A percentile compares a stretch with the other conserved stretches of the same genome.
phyloP scores from a whole-genome alignment of 2,329 filamentous ascomycete genomes.

The Verticillium longisporum region DNA sequence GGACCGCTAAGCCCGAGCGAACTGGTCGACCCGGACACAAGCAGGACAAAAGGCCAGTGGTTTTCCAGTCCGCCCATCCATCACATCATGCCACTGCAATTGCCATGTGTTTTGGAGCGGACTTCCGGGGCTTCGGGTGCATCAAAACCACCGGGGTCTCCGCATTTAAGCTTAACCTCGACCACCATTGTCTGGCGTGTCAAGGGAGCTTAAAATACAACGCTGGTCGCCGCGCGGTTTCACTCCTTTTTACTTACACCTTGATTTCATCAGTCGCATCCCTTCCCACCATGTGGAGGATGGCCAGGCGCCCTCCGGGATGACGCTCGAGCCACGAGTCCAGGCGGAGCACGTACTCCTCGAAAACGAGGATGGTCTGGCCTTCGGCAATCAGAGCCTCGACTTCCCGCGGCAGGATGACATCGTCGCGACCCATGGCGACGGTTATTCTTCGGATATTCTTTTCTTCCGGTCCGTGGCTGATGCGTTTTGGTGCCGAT shows the following conservation, averaged over 20 bases:
- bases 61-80: background rate
- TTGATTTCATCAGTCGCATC: constrained; percentile 55
- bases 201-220: constrained; percentile 2
- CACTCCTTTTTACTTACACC: constrained; percentile 32
- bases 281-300: constrained; percentile 54
- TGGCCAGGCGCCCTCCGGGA: constrained; percentile 52
- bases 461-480: background rate
- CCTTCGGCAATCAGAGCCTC: constrained; percentile 47
- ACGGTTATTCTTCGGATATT: background rate
- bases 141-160: constrained; percentile 6
- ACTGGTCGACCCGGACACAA: background rate
- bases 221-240: background rate
- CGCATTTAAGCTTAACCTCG: constrained; percentile 1
- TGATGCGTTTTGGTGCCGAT: background rate
- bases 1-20: background rate
- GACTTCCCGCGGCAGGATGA: constrained; percentile 38
- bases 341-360: constrained; percentile 47
- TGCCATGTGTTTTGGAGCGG: constrained; percentile 47
- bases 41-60: background rate
- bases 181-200: background rate
- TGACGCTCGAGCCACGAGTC: constrained; percentile 52
- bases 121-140: constrained; percentile 84
- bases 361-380: constrained; percentile 47
- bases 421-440: constrained; percentile 30
- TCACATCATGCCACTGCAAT: background rate